Conservation (phyloP, 768 basidiomycete genomes). For the Suillus ampliporus region DNA sequence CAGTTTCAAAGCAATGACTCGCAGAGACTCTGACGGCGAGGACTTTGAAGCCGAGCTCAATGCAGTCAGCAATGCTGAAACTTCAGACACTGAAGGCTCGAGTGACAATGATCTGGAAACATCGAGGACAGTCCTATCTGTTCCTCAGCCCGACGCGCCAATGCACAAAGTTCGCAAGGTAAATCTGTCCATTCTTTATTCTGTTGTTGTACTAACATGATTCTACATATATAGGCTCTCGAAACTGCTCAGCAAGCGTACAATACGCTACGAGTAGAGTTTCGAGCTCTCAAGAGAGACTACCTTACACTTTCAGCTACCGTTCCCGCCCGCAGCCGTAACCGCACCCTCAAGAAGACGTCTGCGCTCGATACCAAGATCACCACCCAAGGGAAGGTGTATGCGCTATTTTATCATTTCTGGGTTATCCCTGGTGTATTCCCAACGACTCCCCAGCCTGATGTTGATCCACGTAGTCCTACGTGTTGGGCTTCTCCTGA, state of each 20-base stretch:
- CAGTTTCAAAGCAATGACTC: neutral
- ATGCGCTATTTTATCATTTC: slow-evolving; percentile 3
- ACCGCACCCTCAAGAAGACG: neutral
- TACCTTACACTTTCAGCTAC: neutral
- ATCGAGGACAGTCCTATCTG: neutral
- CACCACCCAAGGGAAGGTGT: neutral
- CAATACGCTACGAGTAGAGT: neutral
- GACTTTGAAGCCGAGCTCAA: neutral
- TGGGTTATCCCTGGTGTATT: neutral
- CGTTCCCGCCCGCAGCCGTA: neutral
- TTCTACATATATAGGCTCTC: neutral
- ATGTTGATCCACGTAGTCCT: neutral
- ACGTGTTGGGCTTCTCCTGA: neutral
- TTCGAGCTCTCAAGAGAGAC: neutral
- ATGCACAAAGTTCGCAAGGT: neutral
- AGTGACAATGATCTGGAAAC: neutral
- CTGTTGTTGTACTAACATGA: no score
- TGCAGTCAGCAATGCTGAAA: neutral
- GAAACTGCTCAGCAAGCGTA: neutral
- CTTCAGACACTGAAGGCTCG: neutral
- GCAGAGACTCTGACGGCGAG: neutral
- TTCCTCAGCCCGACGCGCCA: neutral
- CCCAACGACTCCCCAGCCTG: neutral
- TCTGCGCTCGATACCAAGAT: neutral
- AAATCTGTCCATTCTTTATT: no score